Evolutionary conservation across 805 yeast genomes (phyloP).

Genomic region (Metschnikowia shivogae): DNA sequence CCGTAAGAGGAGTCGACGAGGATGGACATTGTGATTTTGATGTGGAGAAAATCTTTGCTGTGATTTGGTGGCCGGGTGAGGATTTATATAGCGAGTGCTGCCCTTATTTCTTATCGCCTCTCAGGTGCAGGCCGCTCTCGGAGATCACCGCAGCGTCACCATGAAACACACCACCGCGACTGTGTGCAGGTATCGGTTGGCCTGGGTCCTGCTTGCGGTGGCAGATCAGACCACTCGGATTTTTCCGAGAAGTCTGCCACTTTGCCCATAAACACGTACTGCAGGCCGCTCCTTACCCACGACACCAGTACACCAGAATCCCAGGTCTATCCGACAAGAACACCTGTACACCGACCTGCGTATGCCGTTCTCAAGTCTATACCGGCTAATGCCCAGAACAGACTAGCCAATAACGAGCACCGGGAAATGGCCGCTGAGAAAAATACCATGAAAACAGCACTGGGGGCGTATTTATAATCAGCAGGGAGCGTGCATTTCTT

Average conservation of each 20-base stretch:
- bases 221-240: not conserved
- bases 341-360: no score
- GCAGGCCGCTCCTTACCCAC: no score
- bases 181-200: not conserved
- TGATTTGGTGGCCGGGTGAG: not conserved
- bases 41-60: not conserved
- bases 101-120: constrained; percentile 4
- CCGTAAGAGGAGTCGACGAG: constrained; percentile 64
- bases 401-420: no score
- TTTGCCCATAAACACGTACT: not conserved
- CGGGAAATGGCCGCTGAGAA: no score
- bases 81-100: constrained; percentile 1
- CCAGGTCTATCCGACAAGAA: no score
- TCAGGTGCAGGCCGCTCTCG: constrained; percentile 3
- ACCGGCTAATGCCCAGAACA: no score
- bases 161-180: not conserved
- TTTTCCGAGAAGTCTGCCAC: not conserved
- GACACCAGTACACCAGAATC: no score
- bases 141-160: constrained; percentile 9
- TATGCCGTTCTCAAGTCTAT: no score
- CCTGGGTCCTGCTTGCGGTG: not conserved
- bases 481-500: no score
- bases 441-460: no score
- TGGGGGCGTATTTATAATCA: no score
- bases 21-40: constrained; percentile 11